These are phyloP conservation scores for Citrus sinensis DNA, from an alignment of 345 rosid genomes.

Conservation along the genomic window DNA sequence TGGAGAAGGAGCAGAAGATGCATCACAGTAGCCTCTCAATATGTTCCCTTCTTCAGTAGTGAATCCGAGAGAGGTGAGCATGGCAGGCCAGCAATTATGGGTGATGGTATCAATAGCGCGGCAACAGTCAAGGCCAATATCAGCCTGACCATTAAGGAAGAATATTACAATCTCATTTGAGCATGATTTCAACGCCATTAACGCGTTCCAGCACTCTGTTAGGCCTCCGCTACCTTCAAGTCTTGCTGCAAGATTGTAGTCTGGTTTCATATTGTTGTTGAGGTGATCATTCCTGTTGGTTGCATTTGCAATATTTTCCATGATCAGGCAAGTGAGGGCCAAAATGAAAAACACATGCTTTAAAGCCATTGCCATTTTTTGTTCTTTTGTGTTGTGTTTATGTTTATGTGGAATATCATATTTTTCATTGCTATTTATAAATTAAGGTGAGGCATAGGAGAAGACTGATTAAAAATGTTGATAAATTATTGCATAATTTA, in stretches of 20 bases:
- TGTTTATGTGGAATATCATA: background rate
- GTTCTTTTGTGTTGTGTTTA: background rate
- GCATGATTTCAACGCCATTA: slow-evolving; percentile 63
- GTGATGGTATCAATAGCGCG: slow-evolving; percentile 50
- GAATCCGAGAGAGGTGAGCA: slow-evolving; percentile 73
- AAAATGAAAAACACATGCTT: slow-evolving; percentile 8
- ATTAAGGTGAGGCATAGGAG: background rate
- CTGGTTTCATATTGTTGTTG: slow-evolving; percentile 9
- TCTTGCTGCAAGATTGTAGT: slow-evolving; percentile 27
- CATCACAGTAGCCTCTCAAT: slow-evolving; percentile 61
- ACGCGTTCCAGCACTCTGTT: slow-evolving; percentile 62
- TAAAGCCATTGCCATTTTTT: slow-evolving; percentile 12
- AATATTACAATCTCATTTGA: slow-evolving; percentile 60
- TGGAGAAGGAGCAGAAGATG: slow-evolving; percentile 31
- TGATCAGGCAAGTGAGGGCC: slow-evolving; percentile 16
- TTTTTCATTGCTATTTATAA: background rate
- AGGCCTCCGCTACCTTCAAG: slow-evolving; percentile 39
- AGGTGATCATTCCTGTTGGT: slow-evolving; percentile 5
- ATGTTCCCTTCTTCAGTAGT: slow-evolving; percentile 52
- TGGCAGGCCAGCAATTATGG: slow-evolving; percentile 71
- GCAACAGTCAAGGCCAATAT: slow-evolving; percentile 60
- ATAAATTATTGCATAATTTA: too few relatives aligned
- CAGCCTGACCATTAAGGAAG: slow-evolving; percentile 57
- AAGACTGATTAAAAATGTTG: too few relatives aligned
- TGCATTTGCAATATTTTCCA: slow-evolving; percentile 8